These are phyloP conservation scores for Hypericum perforatum DNA, from an alignment of 345 rosid species.

Conservation along the genomic window DNA sequence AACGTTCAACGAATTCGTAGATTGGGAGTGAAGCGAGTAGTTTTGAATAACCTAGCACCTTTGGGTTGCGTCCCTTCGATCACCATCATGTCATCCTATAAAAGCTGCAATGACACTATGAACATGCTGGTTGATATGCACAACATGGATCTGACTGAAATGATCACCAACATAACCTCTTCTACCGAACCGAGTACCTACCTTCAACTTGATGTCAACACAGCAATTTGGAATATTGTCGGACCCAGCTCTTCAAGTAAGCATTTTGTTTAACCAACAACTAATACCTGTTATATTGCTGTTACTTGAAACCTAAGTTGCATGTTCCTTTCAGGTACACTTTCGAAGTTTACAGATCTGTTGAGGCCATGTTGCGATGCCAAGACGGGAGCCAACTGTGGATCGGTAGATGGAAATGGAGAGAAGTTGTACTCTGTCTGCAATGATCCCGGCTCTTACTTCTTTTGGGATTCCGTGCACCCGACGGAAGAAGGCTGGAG, in stretches of 20 bases:
- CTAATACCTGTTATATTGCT: too few species aligned
- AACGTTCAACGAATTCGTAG: conserved; percentile 39
- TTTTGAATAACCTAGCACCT: conserved; percentile 42
- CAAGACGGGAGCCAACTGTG: conserved; percentile 19
- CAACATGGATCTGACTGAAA: conserved; percentile 38
- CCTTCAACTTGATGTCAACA: conserved; percentile 6
- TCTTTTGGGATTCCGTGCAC: conserved; percentile 46
- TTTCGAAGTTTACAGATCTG: conserved; percentile 18
- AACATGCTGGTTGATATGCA: conserved; percentile 37
- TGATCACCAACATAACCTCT: conserved; percentile 37
- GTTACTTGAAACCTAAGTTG: too few species aligned
- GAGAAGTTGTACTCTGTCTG: conserved; percentile 35
- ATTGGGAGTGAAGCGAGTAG: conserved; percentile 54
- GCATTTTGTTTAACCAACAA: too few species aligned
- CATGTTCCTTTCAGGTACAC: conserved; percentile 23
- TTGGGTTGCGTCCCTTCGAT: conserved; percentile 63
- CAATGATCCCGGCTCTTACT: conserved; percentile 33
- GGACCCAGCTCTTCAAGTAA: too few species aligned
- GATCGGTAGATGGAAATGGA: conserved; percentile 29
- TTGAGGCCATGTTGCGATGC: conserved; percentile 54
- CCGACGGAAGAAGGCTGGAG: not conserved
- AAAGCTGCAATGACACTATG: conserved; percentile 31
- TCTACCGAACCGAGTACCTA: conserved; percentile 25
- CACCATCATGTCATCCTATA: conserved; percentile 27
- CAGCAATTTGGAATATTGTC: too few species aligned